These are phyloP conservation scores for Ceratobasidium sp. DNA, from an alignment of 1,284 basidiomycete species.

Conservation along the genomic window DNA sequence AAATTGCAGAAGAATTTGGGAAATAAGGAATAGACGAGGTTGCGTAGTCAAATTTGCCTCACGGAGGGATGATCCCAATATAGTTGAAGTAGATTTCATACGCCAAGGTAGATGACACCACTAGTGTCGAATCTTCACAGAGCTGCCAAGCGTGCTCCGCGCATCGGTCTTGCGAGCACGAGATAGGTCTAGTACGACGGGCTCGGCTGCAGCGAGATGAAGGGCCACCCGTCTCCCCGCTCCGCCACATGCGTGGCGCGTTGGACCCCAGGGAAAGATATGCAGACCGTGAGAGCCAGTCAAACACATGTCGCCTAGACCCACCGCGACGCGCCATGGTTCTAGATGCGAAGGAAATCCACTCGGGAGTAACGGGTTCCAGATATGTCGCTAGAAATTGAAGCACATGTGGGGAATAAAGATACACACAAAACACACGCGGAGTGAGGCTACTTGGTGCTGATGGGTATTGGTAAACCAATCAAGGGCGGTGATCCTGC, in stretches of 20 bases:
- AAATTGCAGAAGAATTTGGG: constrained; percentile 19
- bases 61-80: constrained; percentile 16
- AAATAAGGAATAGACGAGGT: constrained; percentile 40
- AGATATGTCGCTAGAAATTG: constrained; percentile 1
- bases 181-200: not conserved
- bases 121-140: not conserved
- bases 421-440: constrained; percentile 28
- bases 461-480: constrained; percentile 12
- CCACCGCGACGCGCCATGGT: not conserved
- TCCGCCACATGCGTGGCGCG: constrained; percentile 22
- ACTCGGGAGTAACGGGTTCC: not conserved
- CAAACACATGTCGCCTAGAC: constrained; percentile 14
- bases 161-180: not conserved
- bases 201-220: not conserved
- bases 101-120: not conserved
- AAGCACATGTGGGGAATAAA: not conserved
- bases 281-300: constrained; percentile 9
- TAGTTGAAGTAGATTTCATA: constrained; percentile 10
- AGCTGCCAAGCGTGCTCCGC: not conserved
- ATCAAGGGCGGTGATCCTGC: constrained; percentile 26
- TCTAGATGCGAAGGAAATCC: constrained; percentile 4
- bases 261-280: constrained; percentile 20
- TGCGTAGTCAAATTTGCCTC: constrained; percentile 23
- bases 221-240: not conserved
- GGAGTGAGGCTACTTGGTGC: not conserved